Base-by-base conservation (phyloP, 768 basidiomycete genomes). In the Flagelloscypha sp. region DNA sequence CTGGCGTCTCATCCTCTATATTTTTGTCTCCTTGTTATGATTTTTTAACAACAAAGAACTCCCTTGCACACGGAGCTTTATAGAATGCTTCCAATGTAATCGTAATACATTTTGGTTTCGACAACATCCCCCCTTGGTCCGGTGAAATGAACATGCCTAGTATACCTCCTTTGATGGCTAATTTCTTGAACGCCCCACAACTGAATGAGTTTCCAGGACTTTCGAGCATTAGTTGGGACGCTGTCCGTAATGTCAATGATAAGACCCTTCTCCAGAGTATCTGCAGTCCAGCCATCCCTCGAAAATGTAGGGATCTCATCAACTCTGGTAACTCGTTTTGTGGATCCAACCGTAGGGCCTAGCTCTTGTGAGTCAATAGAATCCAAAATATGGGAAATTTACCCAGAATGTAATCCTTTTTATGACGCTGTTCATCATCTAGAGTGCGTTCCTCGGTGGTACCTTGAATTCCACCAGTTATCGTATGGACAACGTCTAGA, bases 171-270 rank as follows among this genome's bases (percentile, higher is more conserved):
- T 48, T 74, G 72, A 18, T 64, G 74, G 10, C 79, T 57, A 44
- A 79, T 57, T 4, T 63, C 62, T 46, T 79, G 65, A 15, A 84
- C 66, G 16, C 81, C 83, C 83, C 82, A 85, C 3, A 56, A 57
- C 68, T 68, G 27, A 18, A 37, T 33, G 7, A 23, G 41, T 24
- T 24, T 15, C 19, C 19, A 10, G 27, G 9, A 21, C 27, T 9
- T n/a, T 16, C 23, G 27, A 28, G 17, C 7, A 18, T 21, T 8
- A 19, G 20, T n/a, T n/a, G n/a, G n/a, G n/a, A n/a, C n/a, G 32
- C 7, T 27, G 21, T 22, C 10, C 24, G n/a, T 37, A 9, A 11
- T 3, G 18, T 41, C 24, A 37, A 31, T 31, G 27, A 74, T 54
- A 15, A 70, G 47, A 5, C 68, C 67, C 32, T 67, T 52, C 44